Evolutionary conservation across 495 filamentous ascomycete genomes (phyloP), one percentile per base, ranked within the genome.

Genomic region (Darksidea phi): DNA sequence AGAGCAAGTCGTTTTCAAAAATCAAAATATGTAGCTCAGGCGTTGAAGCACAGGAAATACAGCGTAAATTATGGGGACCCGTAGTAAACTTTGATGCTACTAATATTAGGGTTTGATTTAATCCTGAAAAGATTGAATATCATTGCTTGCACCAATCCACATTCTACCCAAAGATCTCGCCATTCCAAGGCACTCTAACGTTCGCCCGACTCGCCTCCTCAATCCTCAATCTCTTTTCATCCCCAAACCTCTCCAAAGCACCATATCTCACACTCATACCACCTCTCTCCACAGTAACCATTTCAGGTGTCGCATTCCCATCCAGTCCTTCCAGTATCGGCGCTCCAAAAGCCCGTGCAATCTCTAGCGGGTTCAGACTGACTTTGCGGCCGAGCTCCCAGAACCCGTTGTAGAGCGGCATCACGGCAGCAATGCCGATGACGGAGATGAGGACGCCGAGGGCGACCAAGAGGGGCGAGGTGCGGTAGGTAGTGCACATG

Each of bases 361-460:
- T 48, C 57, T 68, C 66, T 23, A 68, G 26, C 6, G 66, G 66
- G 51, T 54, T 60, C 38, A 68, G 24, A 21, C 43, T 53, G 11
- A 61, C 56, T 11, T 54, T 50, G 6, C 66, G 20, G 7, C 66
- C 66, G 0, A 68, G 38, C 25, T 64, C 61, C 61, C 57, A 64
- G 45, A 57, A 68, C 6, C 61, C 61, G 6, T n/a, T 21, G 25
- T 61, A 66, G 8, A 66, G 21, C 0, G 63, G 63, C 2, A 66
- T 11, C 0, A 61, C 47, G 6, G 52, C 57, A 79, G 32, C 80
- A 78, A 61, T 57, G 37, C 57, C 58, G 10, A 50, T 17, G 15
- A 61, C 13, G 32, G 63, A 66, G 13, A 61, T 28, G 2, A 66
- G n/a, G 0, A 58, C 32, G 36, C 43, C 63, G 24, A 61, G 21